Conservation (phyloP, 2,329 filamentous ascomycete species). For the Aspergillus candidus region DNA sequence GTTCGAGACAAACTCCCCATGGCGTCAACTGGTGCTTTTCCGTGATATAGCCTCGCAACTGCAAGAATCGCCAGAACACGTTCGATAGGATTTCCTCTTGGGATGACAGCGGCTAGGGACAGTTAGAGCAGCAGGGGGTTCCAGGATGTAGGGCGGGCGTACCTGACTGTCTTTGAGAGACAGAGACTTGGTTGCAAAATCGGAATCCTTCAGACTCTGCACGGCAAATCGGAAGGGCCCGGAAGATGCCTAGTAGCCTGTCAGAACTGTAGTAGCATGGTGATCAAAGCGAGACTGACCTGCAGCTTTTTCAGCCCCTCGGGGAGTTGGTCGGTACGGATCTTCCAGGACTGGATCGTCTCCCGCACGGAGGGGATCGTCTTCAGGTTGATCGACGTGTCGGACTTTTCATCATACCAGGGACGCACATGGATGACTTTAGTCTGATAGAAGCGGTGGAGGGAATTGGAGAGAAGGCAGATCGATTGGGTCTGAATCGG, state of each 20-base stretch:
- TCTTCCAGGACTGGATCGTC: constrained; percentile 63
- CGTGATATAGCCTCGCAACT: constrained; percentile 80
- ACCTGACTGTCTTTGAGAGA: constrained; percentile 48
- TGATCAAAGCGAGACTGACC: constrained; percentile 11
- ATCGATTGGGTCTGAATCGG: constrained; percentile 71
- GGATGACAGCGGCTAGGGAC: constrained; percentile 47
- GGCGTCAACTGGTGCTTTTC: constrained; percentile 69
- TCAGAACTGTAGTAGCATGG: constrained; percentile 2
- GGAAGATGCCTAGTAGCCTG: constrained; percentile 16
- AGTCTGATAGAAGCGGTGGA: constrained; percentile 77
- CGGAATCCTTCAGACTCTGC: constrained; percentile 59
- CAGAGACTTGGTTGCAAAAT: constrained; percentile 65
- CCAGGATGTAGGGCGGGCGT: constrained; percentile 5
- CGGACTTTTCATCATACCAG: constrained; percentile 74
- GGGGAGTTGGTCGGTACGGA: constrained; percentile 53
- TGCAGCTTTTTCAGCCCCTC: constrained; percentile 32
- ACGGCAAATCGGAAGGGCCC: constrained; percentile 44
- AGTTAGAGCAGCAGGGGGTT: constrained; percentile 4
- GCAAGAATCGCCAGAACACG: constrained; percentile 80
- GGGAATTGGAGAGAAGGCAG: constrained; percentile 67
- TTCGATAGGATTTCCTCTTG: constrained; percentile 68
- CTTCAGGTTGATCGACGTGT: constrained; percentile 59
- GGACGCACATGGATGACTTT: constrained; percentile 70
- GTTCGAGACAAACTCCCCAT: constrained; percentile 76
- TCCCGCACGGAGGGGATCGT: constrained; percentile 48